Evolutionary conservation across 2,329 filamentous ascomycete genomes (phyloP).

Genomic region (Arthrobotrys sinensis): DNA sequence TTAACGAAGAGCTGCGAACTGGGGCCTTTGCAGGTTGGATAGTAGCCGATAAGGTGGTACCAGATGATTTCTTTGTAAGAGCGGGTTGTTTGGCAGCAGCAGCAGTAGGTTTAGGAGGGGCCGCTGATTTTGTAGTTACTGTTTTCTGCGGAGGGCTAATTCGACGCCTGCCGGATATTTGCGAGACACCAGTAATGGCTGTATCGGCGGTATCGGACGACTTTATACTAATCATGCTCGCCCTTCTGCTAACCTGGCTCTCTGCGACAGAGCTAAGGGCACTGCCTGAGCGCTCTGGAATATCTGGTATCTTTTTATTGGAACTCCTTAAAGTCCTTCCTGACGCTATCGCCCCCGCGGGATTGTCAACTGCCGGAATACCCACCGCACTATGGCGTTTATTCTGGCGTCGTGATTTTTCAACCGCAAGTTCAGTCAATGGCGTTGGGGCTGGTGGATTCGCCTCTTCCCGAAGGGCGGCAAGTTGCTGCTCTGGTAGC

Average conservation of each 20-base stretch:
- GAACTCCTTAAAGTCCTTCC: conserved; percentile 31
- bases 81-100: conserved; percentile 2
- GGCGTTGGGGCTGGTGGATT: conserved; percentile 68
- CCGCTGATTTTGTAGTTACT: conserved; percentile 16
- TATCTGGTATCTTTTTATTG: conserved; percentile 52
- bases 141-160: conserved; percentile 41
- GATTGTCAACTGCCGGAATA: conserved; percentile 65
- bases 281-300: conserved; percentile 49
- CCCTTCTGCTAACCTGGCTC: conserved; percentile 46
- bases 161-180: conserved; percentile 41
- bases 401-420: conserved; percentile 77
- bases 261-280: conserved; percentile 54
- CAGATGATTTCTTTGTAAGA: conserved; percentile 11
- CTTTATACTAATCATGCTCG: conserved; percentile 57
- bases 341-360: conserved; percentile 40
- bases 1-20: conserved; percentile 53
- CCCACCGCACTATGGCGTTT: conserved; percentile 76
- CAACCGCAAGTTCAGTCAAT: conserved; percentile 74
- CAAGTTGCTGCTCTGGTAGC: conserved; percentile 62
- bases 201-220: conserved; percentile 54
- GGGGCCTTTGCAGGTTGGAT: conserved; percentile 65
- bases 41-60: not conserved
- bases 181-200: conserved; percentile 51
- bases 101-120: conserved; percentile 1
- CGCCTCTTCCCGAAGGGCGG: conserved; percentile 68